phyloP scores from a whole-genome alignment of 2,329 filamentous ascomycete genomes.

The Verticillium isaacii region DNA sequence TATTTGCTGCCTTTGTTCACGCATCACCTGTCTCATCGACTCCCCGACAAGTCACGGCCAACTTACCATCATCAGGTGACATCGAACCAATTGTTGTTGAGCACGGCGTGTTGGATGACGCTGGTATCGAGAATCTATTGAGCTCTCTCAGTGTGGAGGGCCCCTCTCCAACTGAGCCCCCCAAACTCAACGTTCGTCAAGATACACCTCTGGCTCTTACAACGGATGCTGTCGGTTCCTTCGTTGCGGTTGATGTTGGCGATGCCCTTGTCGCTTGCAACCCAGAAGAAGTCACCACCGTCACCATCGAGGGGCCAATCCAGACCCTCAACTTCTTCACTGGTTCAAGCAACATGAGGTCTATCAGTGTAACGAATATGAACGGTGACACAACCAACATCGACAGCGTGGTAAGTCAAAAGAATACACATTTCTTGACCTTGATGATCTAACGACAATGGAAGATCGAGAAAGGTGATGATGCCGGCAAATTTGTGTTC shows the following conservation, averaged over 20 bases:
- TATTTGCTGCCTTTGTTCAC: background rate
- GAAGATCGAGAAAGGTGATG: slow-evolving; percentile 1
- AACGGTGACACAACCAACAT: slow-evolving; percentile 4
- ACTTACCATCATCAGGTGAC: background rate
- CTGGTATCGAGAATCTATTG: background rate
- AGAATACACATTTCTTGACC: no score
- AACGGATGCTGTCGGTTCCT: background rate
- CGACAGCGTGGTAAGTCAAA: background rate
- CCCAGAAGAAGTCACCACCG: background rate
- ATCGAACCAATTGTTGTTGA: slow-evolving; percentile 1
- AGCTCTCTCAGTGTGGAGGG: slow-evolving; percentile 1
- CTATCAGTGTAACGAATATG: slow-evolving; percentile 2
- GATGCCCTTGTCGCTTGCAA: background rate
- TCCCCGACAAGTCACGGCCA: background rate
- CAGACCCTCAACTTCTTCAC: slow-evolving; percentile 5
- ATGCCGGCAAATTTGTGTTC: slow-evolving; percentile 4
- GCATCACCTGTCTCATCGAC: background rate
- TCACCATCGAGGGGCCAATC: slow-evolving; percentile 3
- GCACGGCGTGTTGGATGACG: slow-evolving; percentile 3
- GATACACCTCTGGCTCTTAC: background rate
- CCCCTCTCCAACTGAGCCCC: background rate
- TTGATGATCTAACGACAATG: background rate
- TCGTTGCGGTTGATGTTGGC: slow-evolving; percentile 4
- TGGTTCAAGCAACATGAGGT: slow-evolving; percentile 5
- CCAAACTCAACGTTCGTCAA: slow-evolving; percentile 1